Conservation (phyloP, 2,329 filamentous ascomycete species). For the Clathrospora elynae region DNA sequence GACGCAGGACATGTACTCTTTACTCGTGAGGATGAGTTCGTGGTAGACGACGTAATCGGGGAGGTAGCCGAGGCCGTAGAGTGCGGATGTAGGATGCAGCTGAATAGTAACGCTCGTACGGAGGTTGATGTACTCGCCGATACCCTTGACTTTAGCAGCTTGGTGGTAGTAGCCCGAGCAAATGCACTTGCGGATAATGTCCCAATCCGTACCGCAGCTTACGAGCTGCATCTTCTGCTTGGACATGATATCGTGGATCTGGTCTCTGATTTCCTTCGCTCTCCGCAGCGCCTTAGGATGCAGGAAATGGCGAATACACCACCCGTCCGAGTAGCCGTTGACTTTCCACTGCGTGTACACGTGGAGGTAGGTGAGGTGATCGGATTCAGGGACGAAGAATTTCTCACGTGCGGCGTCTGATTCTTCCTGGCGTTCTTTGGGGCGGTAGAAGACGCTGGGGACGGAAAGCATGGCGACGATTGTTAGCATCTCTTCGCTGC, state of each 20-base stretch:
- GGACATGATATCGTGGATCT: constrained; percentile 91
- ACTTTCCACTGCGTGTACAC: constrained; percentile 95
- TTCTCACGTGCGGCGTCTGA: constrained; percentile 94
- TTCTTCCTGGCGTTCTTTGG: constrained; percentile 95
- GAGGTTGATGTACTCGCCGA: constrained; percentile 96
- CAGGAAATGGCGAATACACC: constrained; percentile 92
- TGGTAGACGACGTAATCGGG: constrained; percentile 98
- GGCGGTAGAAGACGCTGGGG: constrained; percentile 93
- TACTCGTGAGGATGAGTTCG: constrained; percentile 93
- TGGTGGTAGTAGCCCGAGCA: constrained; percentile 98
- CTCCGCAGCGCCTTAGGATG: constrained; percentile 92
- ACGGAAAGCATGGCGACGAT: constrained; percentile 98
- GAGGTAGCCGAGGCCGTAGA: constrained; percentile 90
- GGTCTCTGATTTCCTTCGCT: constrained; percentile 92
- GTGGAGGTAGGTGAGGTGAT: constrained; percentile 92
- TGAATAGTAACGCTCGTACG: constrained; percentile 93
- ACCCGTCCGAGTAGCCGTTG: constrained; percentile 86
- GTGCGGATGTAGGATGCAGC: constrained; percentile 88
- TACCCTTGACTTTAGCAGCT: constrained; percentile 91
- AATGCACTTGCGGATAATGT: constrained; percentile 92
- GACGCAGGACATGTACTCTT: constrained; percentile 98
- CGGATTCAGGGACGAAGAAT: constrained; percentile 97
- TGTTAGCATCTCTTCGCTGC: constrained; percentile 96
- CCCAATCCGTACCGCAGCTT: constrained; percentile 96
- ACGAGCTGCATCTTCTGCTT: constrained; percentile 87